phyloP scores from a whole-genome alignment of 1,284 basidiomycete species.

The Ustilago bromivora region DNA sequence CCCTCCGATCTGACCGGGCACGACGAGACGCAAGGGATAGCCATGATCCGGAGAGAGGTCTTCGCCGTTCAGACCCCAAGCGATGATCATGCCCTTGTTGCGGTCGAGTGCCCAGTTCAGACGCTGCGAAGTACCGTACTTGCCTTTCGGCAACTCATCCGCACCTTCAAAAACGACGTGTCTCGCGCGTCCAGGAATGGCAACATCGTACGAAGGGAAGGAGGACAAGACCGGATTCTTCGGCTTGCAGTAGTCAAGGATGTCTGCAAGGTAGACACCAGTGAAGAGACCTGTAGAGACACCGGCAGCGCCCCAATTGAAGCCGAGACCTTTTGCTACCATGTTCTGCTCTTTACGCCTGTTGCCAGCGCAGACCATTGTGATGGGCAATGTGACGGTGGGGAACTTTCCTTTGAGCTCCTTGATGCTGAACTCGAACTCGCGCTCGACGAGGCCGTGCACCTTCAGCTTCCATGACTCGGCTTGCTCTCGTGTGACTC shows the following conservation, averaged over 20 bases:
- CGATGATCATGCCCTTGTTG: conserved; percentile 75
- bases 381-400: conserved; percentile 76
- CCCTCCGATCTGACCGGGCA: conserved; percentile 79
- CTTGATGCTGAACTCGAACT: conserved; percentile 59
- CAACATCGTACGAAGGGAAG: conserved; percentile 61
- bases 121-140: conserved; percentile 76
- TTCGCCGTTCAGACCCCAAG: conserved; percentile 76
- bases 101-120: conserved; percentile 73
- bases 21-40: conserved; percentile 76
- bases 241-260: conserved; percentile 74
- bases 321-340: conserved; percentile 74
- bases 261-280: conserved; percentile 76
- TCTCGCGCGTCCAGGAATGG: conserved; percentile 70
- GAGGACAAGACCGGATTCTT: conserved; percentile 56
- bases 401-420: conserved; percentile 73
- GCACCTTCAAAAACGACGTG: conserved; percentile 78
- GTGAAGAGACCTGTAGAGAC: conserved; percentile 78
- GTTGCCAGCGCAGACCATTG: conserved; percentile 79
- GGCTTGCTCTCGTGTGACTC: conserved; percentile 71
- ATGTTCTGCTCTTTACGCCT: conserved; percentile 79
- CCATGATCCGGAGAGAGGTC: conserved; percentile 76
- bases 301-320: conserved; percentile 74
- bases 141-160: conserved; percentile 77
- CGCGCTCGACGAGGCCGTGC: conserved; percentile 70
- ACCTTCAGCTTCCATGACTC: conserved; percentile 74